Evolutionary conservation across 257 asterid genomes (phyloP).

Genomic region (Ballota nigra): DNA sequence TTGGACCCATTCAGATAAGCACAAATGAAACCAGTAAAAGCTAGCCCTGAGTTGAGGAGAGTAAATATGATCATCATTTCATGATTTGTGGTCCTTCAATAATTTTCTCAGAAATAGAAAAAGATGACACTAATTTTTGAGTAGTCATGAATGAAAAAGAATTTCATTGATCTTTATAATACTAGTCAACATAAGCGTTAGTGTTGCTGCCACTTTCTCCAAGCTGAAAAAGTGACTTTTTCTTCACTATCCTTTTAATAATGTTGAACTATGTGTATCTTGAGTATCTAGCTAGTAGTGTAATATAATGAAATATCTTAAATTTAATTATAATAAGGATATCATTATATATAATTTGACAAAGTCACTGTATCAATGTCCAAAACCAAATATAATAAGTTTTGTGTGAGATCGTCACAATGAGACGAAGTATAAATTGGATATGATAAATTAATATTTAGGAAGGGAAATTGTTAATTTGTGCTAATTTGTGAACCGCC

Average conservation of each 20-base stretch:
- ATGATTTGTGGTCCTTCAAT: conserved; percentile 60
- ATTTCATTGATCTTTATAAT: conserved; percentile 24
- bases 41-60: conserved; percentile 33
- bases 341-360: too few species aligned
- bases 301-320: too few species aligned
- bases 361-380: too few species aligned
- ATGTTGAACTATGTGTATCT: background rate
- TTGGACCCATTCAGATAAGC: conserved; percentile 28
- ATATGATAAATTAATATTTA: too few species aligned
- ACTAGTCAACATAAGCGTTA: conserved; percentile 31
- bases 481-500: too few species aligned
- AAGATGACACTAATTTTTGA: conserved; percentile 20
- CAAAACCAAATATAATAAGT: too few species aligned
- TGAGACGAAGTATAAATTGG: too few species aligned
- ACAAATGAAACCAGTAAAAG: conserved; percentile 29
- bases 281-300: too few species aligned
- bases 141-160: conserved; percentile 13
- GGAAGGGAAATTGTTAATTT: too few species aligned
- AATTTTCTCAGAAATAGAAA: conserved; percentile 15
- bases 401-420: too few species aligned
- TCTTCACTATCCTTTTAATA: background rate
- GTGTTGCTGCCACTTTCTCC: conserved; percentile 28
- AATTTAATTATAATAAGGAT: too few species aligned
- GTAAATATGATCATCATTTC: conserved; percentile 28
- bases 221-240: conserved; percentile 22